Evolutionary conservation across 108 stramenopile species (phyloP).

Genomic region (Hondaea fermentalgiana): DNA sequence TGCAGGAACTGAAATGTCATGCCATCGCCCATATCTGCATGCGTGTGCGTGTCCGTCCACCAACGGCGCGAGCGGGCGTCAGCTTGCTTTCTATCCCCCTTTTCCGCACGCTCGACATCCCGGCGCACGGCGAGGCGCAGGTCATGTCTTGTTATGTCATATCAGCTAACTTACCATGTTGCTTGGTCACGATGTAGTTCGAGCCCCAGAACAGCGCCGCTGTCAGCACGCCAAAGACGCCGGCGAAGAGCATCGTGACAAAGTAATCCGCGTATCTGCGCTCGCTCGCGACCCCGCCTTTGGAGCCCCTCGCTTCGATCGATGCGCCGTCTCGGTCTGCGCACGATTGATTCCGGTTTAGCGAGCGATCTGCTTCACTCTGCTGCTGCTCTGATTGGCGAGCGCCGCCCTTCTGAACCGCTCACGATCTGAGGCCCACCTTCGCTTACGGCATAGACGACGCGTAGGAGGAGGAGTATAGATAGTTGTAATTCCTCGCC

Average conservation of each 20-base stretch:
- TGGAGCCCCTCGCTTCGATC: too few relatives aligned
- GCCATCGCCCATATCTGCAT: conserved; percentile 9
- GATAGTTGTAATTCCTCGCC: too few relatives aligned
- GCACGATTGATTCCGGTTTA: too few relatives aligned
- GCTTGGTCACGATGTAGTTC: background rate
- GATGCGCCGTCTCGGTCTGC: too few relatives aligned
- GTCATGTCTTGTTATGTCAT: background rate
- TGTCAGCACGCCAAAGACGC: background rate
- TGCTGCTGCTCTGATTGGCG: too few relatives aligned
- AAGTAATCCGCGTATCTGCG: background rate
- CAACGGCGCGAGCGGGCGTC: too few relatives aligned
- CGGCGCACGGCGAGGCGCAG: background rate
- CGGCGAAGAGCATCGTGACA: background rate
- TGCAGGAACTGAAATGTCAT: conserved; percentile 4
- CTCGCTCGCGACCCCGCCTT: too few relatives aligned
- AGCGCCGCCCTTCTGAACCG: too few relatives aligned
- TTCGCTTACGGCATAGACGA: too few relatives aligned
- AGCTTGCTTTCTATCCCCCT: background rate
- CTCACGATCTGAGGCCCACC: too few relatives aligned
- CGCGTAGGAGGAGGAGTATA: too few relatives aligned
- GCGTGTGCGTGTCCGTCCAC: background rate
- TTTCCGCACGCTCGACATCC: background rate
- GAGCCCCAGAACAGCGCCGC: background rate
- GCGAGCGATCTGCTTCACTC: too few relatives aligned
- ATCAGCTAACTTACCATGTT: background rate